Percentiles rank a stretch among this genome's conserved stretches.
Evolutionary conservation across 2,329 filamentous ascomycete species (phyloP).

Genomic region (Ophiocordyceps sinensis): DNA sequence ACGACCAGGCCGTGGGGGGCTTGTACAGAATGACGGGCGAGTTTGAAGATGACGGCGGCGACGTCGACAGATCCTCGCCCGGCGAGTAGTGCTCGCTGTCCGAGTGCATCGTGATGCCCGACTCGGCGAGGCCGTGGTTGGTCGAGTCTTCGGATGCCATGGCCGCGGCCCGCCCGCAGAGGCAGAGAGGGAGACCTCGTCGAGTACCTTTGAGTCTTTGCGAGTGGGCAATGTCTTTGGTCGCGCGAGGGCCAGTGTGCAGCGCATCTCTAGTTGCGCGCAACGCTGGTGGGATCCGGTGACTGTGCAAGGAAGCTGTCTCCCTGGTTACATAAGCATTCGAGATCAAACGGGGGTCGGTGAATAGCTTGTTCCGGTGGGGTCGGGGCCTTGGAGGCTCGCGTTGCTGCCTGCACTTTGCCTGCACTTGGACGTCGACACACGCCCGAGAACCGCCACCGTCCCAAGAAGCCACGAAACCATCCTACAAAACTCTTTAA

Average conservation of each 20-base stretch:
- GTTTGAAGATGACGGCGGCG: constrained; percentile 46
- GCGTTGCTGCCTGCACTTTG: no score
- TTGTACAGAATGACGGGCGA: constrained; percentile 73
- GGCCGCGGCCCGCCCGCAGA: constrained; percentile 3
- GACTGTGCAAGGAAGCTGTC: no score
- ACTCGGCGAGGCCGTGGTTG: constrained; percentile 47
- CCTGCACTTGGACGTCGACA: no score
- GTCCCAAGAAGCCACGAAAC: no score
- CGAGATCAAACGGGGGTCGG: constrained; percentile 9
- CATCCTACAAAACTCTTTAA: no score
- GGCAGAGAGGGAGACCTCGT: background rate
- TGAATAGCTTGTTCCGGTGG: constrained; percentile 14
- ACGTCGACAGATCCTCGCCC: constrained; percentile 44
- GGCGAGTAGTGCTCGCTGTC: constrained; percentile 74
- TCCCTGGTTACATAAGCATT: constrained; percentile 2
- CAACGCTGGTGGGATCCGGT: background rate
- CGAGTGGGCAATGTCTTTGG: background rate
- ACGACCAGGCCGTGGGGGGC: constrained; percentile 73
- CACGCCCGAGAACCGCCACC: no score
- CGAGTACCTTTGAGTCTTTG: background rate
- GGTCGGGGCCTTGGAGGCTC: no score
- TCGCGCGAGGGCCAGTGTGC: constrained; percentile 1
- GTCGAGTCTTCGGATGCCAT: constrained; percentile 39
- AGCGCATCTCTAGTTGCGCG: background rate
- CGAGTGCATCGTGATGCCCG: constrained; percentile 62